Conservation (phyloP, 2,329 filamentous ascomycete species). For the Diaporthe aspalathi region DNA sequence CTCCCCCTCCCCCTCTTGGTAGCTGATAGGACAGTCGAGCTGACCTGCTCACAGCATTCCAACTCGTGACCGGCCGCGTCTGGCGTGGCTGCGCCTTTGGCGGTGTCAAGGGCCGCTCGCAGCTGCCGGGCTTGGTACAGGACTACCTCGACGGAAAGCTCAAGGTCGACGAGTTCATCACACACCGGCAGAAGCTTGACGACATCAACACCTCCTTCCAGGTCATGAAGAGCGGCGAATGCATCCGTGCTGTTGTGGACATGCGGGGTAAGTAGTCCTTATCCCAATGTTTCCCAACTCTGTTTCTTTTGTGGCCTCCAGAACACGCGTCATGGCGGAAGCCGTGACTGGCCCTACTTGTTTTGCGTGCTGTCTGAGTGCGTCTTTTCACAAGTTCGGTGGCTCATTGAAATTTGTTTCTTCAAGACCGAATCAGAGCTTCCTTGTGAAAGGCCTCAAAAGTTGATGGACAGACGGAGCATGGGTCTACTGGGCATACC, state of each 20-base stretch:
- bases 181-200: conserved; percentile 84
- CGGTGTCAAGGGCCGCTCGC: conserved; percentile 95
- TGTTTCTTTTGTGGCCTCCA: not conserved
- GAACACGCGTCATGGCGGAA: not conserved
- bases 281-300: not conserved
- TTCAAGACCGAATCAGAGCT: conserved; percentile 35
- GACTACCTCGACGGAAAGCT: conserved; percentile 91
- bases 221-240: conserved; percentile 95
- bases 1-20: not conserved
- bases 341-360: not conserved
- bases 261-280: conserved; percentile 55
- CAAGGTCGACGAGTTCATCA: conserved; percentile 99
- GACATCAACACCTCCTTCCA: conserved; percentile 90
- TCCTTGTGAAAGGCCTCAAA: conserved; percentile 6
- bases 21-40: not conserved
- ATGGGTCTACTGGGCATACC: not conserved
- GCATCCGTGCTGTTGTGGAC: conserved; percentile 92
- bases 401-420: conserved; percentile 31
- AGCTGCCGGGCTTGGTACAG: conserved; percentile 85
- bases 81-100: conserved; percentile 99
- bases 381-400: conserved; percentile 4
- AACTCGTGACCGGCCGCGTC: conserved; percentile 95
- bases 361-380: conserved; percentile 3
- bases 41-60: conserved; percentile 76
- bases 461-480: not conserved